A percentile compares a stretch with the other conserved stretches of the same genome.
Conservation (phyloP, 2,329 filamentous ascomycete species). For the Diaporthe destruens region DNA sequence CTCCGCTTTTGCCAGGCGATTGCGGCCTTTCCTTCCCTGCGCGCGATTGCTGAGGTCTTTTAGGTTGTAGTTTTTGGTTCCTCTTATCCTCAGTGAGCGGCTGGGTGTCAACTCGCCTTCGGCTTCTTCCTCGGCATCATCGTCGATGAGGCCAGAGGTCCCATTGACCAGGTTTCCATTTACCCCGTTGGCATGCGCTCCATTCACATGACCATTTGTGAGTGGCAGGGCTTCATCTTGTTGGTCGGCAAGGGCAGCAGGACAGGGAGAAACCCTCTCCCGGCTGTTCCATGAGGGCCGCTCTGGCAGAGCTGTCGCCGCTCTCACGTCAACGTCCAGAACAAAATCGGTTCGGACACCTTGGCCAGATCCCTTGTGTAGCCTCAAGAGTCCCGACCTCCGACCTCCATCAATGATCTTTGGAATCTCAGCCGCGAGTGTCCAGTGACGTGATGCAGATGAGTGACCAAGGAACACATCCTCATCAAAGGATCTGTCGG, state of each 20-base stretch:
- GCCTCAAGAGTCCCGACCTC: constrained; percentile 49
- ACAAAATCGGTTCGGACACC: constrained; percentile 57
- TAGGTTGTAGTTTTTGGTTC: constrained; percentile 68
- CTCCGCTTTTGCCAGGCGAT: constrained; percentile 47
- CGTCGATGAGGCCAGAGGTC: constrained; percentile 43
- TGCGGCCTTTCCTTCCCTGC: constrained; percentile 63
- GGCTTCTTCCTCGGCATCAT: constrained; percentile 59
- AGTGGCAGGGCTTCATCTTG: constrained; percentile 50
- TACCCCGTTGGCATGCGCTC: constrained; percentile 45
- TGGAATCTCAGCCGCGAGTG: constrained; percentile 56
- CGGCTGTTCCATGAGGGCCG: constrained; percentile 48
- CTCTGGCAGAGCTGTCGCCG: constrained; percentile 57
- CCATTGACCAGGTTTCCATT: constrained; percentile 44
- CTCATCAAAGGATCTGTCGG: constrained; percentile 47
- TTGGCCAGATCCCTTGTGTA: constrained; percentile 52
- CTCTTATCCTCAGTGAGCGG: constrained; percentile 63
- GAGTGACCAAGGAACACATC: constrained; percentile 46
- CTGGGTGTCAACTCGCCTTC: constrained; percentile 65
- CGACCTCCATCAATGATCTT: constrained; percentile 56
- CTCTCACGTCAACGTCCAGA: constrained; percentile 63
- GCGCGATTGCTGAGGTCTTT: constrained; percentile 70
- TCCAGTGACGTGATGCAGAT: constrained; percentile 51
- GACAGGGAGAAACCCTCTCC: constrained; percentile 59
- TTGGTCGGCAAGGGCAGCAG: constrained; percentile 58
- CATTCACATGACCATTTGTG: constrained; percentile 52